Base-by-base conservation (phyloP, 1,284 basidiomycete species). In the Rhodotorula sp. region DNA sequence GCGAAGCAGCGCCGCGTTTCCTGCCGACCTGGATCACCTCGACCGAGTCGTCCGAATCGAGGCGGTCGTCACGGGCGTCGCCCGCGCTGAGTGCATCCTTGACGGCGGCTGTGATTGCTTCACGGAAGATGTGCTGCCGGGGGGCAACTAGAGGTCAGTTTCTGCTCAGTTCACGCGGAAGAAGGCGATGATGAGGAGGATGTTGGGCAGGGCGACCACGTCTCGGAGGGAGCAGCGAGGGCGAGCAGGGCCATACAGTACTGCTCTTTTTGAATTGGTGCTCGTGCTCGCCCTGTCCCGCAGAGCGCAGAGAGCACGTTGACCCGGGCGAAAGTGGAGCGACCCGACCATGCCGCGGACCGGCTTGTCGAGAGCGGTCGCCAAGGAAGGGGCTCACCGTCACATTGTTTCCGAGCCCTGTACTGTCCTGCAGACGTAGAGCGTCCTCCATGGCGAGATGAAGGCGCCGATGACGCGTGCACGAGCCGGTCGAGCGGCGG, bases 91-190 rank as follows among this genome's bases (percentile, higher is more conserved):
- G 19, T 8, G 21, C 38, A 5, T n/a, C 38, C 48, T 60, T 54
- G 64, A 66, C 14, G 50, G 52, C 52, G 2, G 28, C 23, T 28
- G 54, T 14, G 49, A 66, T 8, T 6, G 59, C 43, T 16, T 61
- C 65, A 28, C 38, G 47, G 52, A 56, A 61, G 52, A 60, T 31
- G 50, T 66, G 50, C 65, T 66, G 65, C 16, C 19, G 47, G 47
- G 8, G 10, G 38, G 12, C 12, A n/a, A 10, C 12, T 16, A 34
- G 61, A 23, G 34, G 34, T 21, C 23, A 43, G 50, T 16, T 5
- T 14, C 1, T 18, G 12, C 15, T 15, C 43, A 45, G n/a, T 23
- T n/a, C n/a, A 1, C 6, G 21, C 12, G 23, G 18, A 52, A 23
- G n/a, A n/a, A 21, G 50, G 50, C 50, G 23, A 52, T 52, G 50